Base-by-base conservation (phyloP, 306 rosid species). In the Cucurbita maxima region DNA sequence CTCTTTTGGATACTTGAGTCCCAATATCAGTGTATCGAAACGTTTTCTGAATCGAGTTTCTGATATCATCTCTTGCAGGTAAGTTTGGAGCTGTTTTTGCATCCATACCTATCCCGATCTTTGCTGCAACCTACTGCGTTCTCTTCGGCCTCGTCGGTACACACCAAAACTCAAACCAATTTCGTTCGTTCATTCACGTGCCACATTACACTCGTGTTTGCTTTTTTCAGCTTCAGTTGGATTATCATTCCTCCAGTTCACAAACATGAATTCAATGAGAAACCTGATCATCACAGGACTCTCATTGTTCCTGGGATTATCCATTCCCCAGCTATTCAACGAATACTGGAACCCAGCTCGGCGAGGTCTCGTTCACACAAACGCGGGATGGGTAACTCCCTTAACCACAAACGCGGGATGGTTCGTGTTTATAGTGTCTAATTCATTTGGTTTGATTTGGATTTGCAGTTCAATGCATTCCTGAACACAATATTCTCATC, bases 21-120 rank as follows among this genome's bases (percentile, higher is more conserved):
- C 40, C 63, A 10, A 58, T 10, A 10, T 58, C 40, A 0, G 62
- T 57, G 2, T 56, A 10, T 15, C 0, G 5, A 9, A 3, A 19
- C 7, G 11, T 10, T 8, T 55, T 55, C 59, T 34, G 12, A n/a
- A 55, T 38, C 14, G n/a, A 60, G 16, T 25, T 22, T 16, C 53
- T 44, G 72, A 47, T 11, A 43, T 43, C 74, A 43, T 43, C 74
- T 25, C 25, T 47, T 69, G 38, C 85, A 94, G 98, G 98, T 45
- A 90, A 94, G 76, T 94, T 94, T 77, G 98, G 98, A 47, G 98
- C 98, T 66, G 94, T 94, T 71, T 94, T 94, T 85, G 98, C 98
- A 68, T 94, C 98, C 7, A 94, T 94, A 82, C 98, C 97, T 37
- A 80, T 87, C 83, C 90, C 98, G 0, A 90, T 94, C 77, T 94